Conservation (phyloP, 768 basidiomycete genomes). For the Porphyrellus cyaneotinctus region DNA sequence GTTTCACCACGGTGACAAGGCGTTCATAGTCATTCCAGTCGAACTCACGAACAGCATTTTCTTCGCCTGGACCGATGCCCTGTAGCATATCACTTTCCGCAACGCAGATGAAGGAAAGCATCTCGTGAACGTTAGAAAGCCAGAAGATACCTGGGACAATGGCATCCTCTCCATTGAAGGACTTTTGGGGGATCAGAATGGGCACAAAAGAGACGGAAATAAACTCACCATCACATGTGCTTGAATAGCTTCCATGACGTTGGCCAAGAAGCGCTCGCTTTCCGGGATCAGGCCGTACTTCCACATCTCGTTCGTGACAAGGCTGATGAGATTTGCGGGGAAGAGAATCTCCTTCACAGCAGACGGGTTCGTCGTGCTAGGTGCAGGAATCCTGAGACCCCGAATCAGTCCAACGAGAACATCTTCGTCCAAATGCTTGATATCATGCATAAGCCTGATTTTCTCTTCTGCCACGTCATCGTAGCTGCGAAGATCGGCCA, state of each 20-base stretch:
- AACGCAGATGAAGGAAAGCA: conserved; percentile 97
- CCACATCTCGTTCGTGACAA: conserved; percentile 99
- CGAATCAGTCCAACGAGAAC: conserved; percentile 86
- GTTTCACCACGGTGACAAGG: conserved; percentile 95
- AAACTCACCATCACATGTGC: conserved; percentile 90
- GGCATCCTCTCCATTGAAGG: conserved; percentile 89
- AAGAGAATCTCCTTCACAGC: conserved; percentile 96
- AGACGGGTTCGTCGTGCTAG: conserved; percentile 87
- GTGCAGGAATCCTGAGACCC: conserved; percentile 88
- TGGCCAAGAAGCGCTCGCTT: conserved; percentile 96
- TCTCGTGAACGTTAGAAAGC: conserved; percentile 99
- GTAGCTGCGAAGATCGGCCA: conserved; percentile 67
- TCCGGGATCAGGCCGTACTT: conserved; percentile 96
- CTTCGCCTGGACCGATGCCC: conserved; percentile 95
- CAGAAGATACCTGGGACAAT: conserved; percentile 97
- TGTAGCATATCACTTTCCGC: conserved; percentile 99
- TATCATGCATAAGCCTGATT: conserved; percentile 87
- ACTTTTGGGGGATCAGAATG: conserved; percentile 40
- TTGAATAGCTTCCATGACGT: conserved; percentile 98
- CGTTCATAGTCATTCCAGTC: conserved; percentile 98
- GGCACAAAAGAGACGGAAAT: background rate
- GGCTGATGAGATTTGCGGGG: conserved; percentile 95
- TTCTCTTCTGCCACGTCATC: conserved; percentile 96
- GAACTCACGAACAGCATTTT: conserved; percentile 86
- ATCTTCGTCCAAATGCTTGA: conserved; percentile 88